Evolutionary conservation across 2,329 filamentous ascomycete species (phyloP).

Genomic region (Aschersonia sp.): DNA sequence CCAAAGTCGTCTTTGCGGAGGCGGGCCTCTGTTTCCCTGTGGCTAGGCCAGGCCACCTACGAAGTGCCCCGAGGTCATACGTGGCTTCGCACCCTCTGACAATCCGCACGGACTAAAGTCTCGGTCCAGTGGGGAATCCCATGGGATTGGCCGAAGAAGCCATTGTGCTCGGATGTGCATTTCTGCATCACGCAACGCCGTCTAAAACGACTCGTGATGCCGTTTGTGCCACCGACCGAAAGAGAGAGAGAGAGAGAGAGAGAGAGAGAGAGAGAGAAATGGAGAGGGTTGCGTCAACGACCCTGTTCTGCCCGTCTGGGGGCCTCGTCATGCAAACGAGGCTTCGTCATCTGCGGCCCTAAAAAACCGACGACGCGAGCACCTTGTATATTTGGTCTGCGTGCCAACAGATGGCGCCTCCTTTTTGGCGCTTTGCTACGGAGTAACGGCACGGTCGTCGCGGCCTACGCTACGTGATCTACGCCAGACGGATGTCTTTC

Average conservation of each 20-base stretch:
- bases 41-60: too few species aligned
- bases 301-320: too few species aligned
- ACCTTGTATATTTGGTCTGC: not conserved
- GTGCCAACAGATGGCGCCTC: not conserved
- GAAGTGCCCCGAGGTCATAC: not conserved
- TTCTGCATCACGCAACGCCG: too few species aligned
- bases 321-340: too few species aligned
- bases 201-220: too few species aligned
- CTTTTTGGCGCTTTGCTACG: not conserved
- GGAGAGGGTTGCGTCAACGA: too few species aligned
- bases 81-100: not conserved
- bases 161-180: not conserved
- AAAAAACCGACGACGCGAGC: not conserved
- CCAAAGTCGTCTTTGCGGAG: too few species aligned
- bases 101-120: not conserved
- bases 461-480: not conserved
- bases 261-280: accelerated
- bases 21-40: too few species aligned
- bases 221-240: too few species aligned
- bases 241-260: too few species aligned
- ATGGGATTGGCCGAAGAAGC: not conserved
- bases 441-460: not conserved
- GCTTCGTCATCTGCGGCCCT: too few species aligned
- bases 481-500: not conserved
- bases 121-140: too few species aligned